phyloP scores from a whole-genome alignment of 441 rosid species.

The Croton setiger region DNA sequence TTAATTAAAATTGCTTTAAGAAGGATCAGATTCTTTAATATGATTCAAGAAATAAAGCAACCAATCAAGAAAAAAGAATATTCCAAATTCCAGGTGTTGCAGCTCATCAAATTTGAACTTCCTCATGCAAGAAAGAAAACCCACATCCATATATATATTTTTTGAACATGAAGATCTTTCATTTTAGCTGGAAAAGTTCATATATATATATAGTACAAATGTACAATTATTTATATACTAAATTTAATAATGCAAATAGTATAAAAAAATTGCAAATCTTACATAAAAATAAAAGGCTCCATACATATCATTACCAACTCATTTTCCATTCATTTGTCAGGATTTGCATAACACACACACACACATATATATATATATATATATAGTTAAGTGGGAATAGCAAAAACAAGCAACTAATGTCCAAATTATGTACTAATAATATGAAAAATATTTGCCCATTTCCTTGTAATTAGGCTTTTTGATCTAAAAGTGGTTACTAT shows the following conservation, averaged over 20 bases:
- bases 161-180: neutral
- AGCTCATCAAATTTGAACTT: constrained; percentile 6
- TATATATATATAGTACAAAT: neutral
- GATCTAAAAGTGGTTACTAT: constrained; percentile 16
- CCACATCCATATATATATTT: constrained; percentile 1
- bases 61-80: constrained; percentile 16
- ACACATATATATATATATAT: constrained; percentile 3
- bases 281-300: constrained; percentile 7
- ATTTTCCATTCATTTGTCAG: constrained; percentile 28
- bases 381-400: constrained; percentile 7
- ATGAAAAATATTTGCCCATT: neutral
- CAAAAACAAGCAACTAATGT: constrained; percentile 11
- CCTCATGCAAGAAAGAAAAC: neutral
- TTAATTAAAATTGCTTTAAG: constrained; percentile 6
- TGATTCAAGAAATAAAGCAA: neutral
- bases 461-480: constrained; percentile 35
- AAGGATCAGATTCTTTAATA: constrained; percentile 28
- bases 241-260: constrained; percentile 20
- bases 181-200: neutral
- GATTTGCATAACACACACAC: constrained; percentile 8
- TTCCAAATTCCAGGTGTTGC: constrained; percentile 24
- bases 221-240: neutral
- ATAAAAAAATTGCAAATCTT: constrained; percentile 11
- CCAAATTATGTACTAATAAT: constrained; percentile 11
- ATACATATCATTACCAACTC: constrained; percentile 29